Evolutionary conservation across 163 green algal genomes (phyloP), one percentile per base, ranked within the genome.

Genomic region (Volvox carteri): DNA sequence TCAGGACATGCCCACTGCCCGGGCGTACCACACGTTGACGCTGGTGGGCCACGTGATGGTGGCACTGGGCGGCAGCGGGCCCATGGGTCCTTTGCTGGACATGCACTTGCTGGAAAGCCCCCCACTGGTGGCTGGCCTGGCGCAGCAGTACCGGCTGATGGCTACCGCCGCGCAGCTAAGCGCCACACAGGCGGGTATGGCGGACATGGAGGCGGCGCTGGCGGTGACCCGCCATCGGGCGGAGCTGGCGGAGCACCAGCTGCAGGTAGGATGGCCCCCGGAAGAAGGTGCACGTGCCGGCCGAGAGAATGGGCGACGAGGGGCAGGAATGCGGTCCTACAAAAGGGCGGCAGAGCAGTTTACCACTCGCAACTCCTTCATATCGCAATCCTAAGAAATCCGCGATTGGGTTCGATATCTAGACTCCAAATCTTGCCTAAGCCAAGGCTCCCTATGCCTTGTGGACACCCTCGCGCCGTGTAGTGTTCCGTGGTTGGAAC

Each of bases 21-120:
- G 91, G 52, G 88, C 88, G 12, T 84, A 92, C 52, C 92, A 95
- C 86, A 93, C 72, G 16, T 84, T 95, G 23, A 94, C 91, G 33
- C 16, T 72, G 23, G 48, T 90, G 16, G 91, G 89, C 18, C 67
- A 90, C n/a, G 65, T 78, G 39, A 90, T 90, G 56, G 73, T 94
- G 46, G 42, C 92, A 74, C 52, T 95, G 25, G 92, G 92, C 33
- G 92, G 92, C 52, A 56, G 39, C n/a, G 87, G 91, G 5, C n/a
- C 86, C 9, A 42, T 89, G 41, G 92, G 91, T 14, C 83, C 67
- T 11, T 46, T 88, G 48, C 54, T 92, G 35, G 85, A 74, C 35
- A 35, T 93, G 65, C 78, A 90, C 77, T 78, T 94, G 62, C 84
- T 95, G 44, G 80, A 93, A 78, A 90, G 78, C 80, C 91, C 91